Evolutionary conservation across 306 rosid species (phyloP), one percentile per base, ranked within the genome.

Genomic region (Urtica urens): DNA sequence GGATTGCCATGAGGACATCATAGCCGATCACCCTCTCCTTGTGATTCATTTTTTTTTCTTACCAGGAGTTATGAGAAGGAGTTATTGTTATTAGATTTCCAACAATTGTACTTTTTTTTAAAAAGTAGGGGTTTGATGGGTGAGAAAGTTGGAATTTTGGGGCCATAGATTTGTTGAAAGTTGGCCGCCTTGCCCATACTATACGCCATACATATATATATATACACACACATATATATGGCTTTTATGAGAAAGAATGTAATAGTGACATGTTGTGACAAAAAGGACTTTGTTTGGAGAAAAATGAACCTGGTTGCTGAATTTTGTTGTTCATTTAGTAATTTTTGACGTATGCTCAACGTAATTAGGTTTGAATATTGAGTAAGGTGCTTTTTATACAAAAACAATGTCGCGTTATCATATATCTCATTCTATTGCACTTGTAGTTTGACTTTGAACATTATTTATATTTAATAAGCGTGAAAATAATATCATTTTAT

Each of bases 21-120:
- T 84, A 84, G 27, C 68, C 72, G 35, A 90, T 63, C n/a, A 35
- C 40, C 15, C 62, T 51, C 34, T 53, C 45, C 9, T 10, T 42
- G 4, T 53, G 76, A 27, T 56, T 72, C 97, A 74, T 84, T 38
- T 58, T 62, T 49, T 31, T 30, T 38, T n/a, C 5, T 16, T 25
- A 23, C 11, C 10, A 17, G 21, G 16, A 10, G 2, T 43, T 17
- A 8, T 25, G 2, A 8, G 12, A 8, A 34, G 28, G 42, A 2
- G 16, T 38, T 19, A 19, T 3, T 23, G 15, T 6, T 2, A 2
- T 5, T 14, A 10, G 2, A 13, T 4, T 46, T 23, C 6, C 5
- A 10, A 1, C 14, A 5, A 22, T n/a, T 24, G 5, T 46, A 10
- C 5, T 24, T 24, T 24, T 46, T 13, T 14, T 26, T 70, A 58